Percentiles rank a stretch among this genome's conserved stretches.
These are phyloP conservation scores for Aspergillus baeticus DNA, from an alignment of 495 filamentous ascomycete genomes.

Conservation along the genomic window DNA sequence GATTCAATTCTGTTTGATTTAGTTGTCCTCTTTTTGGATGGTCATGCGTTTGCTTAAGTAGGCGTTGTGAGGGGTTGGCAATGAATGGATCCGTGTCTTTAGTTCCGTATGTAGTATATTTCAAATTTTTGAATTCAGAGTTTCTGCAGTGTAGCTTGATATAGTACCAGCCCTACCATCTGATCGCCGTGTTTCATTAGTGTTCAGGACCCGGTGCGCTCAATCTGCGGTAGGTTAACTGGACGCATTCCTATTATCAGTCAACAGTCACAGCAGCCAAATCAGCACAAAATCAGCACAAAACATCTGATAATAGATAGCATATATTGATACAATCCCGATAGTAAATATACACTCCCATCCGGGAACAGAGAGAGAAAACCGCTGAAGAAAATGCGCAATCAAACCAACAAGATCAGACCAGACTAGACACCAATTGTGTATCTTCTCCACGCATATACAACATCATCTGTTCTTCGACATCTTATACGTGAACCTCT, in stretches of 20 bases:
- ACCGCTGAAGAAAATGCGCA: not conserved
- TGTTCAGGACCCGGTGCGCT: too few relatives aligned
- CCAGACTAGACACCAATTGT: not conserved
- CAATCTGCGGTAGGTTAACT: too few relatives aligned
- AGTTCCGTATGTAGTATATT: too few relatives aligned
- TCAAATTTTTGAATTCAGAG: too few relatives aligned
- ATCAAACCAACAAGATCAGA: not conserved
- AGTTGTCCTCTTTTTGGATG: too few relatives aligned
- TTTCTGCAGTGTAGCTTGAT: too few relatives aligned
- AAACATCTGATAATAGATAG: not conserved
- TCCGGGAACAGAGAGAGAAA: not conserved
- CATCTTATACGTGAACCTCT: slow-evolving; percentile 77
- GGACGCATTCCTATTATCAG: not conserved
- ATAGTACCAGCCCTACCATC: too few relatives aligned
- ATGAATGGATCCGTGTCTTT: too few relatives aligned
- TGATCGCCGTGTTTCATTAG: too few relatives aligned
- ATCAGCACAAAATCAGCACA: not conserved
- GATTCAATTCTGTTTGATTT: too few relatives aligned
- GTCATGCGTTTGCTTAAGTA: too few relatives aligned
- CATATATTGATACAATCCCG: slow-evolving; percentile 7
- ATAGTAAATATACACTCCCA: slow-evolving; percentile 6
- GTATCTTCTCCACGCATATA: not conserved
- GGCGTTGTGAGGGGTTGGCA: too few relatives aligned
- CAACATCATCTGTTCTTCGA: slow-evolving; percentile 69
- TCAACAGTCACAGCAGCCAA: not conserved